Conservation (phyloP, 129 eudicot genomes). For the Ambrosia trifida region DNA sequence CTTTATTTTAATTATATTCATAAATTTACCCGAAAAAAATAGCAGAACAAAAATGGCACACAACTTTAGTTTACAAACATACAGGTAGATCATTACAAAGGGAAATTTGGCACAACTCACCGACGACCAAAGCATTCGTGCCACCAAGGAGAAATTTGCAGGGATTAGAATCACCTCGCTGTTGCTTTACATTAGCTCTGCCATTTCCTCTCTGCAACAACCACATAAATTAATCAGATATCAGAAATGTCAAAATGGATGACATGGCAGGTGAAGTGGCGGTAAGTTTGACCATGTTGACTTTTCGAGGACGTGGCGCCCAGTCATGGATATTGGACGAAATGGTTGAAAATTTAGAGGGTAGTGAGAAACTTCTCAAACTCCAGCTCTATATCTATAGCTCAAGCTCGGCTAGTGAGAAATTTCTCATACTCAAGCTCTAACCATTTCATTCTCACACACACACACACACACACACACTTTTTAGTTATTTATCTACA, state of each 20-base stretch:
- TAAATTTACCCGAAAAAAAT: background rate
- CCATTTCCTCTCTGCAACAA: constrained; percentile 12
- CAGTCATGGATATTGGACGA: too few species aligned
- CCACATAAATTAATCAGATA: background rate
- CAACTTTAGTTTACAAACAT: background rate
- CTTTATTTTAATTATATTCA: background rate
- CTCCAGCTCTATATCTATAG: too few species aligned
- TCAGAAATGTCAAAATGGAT: background rate
- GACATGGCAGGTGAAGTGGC: background rate
- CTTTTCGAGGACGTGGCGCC: too few species aligned
- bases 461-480: too few species aligned
- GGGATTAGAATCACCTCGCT: background rate
- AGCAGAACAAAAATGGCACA: background rate
- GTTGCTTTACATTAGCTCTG: background rate
- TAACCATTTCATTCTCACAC: too few species aligned
- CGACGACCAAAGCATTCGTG: background rate
- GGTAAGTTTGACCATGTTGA: too few species aligned
- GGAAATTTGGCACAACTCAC: background rate
- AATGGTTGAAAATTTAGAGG: too few species aligned
- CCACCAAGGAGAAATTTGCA: background rate
- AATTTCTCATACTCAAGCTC: too few species aligned
- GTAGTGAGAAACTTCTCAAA: too few species aligned
- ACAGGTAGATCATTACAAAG: background rate
- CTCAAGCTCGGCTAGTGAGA: too few species aligned
- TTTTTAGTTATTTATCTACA: too few species aligned